phyloP scores from a whole-genome alignment of 139 green algal genomes.

The Microglena sp. region DNA sequence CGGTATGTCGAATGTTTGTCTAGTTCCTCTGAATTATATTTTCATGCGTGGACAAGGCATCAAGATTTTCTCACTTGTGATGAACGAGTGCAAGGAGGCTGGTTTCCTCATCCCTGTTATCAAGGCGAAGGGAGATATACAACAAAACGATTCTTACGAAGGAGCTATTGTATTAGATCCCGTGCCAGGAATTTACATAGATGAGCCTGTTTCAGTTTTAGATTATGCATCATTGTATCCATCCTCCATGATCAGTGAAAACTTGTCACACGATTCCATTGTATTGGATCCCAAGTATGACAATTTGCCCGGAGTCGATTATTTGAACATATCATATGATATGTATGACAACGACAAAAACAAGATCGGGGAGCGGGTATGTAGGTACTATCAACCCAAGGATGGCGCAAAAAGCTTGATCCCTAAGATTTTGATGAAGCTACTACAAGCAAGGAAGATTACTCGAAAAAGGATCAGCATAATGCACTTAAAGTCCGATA shows the following conservation, averaged over 20 bases:
- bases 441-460: slow-evolving; percentile 4
- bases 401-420: slow-evolving; percentile 3
- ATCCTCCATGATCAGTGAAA: slow-evolving; percentile 15
- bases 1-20: slow-evolving; percentile 17
- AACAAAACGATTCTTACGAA: background rate
- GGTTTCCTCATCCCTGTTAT: slow-evolving; percentile 8
- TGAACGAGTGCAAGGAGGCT: background rate
- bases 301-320: slow-evolving; percentile 15
- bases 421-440: slow-evolving; percentile 4
- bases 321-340: slow-evolving; percentile 10
- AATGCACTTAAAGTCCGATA: no score
- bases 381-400: slow-evolving; percentile 2
- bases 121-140: background rate
- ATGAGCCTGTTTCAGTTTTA: slow-evolving; percentile 14
- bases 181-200: slow-evolving; percentile 13
- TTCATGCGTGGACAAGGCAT: slow-evolving; percentile 27
- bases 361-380: background rate
- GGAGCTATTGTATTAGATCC: slow-evolving; percentile 23
- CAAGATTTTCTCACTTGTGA: slow-evolving; percentile 20
- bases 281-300: slow-evolving; percentile 9
- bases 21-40: slow-evolving; percentile 19
- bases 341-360: background rate
- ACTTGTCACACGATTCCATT: slow-evolving; percentile 12
- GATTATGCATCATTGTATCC: slow-evolving; percentile 25
- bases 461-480: slow-evolving; percentile 5